Percentiles rank a stretch among this genome's conserved stretches.
Conservation (phyloP, 2,329 filamentous ascomycete species). For the Lizonia empirigonia region DNA sequence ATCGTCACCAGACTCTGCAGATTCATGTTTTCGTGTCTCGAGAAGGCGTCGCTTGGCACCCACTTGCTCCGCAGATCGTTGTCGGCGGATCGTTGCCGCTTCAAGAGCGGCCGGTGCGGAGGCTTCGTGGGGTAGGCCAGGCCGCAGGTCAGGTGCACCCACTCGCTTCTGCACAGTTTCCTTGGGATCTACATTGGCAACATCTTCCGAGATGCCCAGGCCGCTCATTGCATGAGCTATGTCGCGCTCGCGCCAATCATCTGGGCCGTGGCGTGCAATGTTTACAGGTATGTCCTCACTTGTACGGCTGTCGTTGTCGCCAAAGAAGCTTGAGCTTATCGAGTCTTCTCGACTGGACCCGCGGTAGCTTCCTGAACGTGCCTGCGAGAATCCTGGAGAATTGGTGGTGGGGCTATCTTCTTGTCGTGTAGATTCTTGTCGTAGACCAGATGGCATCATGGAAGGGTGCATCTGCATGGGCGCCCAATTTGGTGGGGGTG, state of each 20-base stretch:
- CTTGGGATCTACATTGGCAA: constrained; percentile 49
- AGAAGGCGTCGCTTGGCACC: constrained; percentile 75
- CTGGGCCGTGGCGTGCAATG: constrained; percentile 72
- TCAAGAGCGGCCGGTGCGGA: constrained; percentile 65
- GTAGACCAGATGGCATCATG: constrained; percentile 65
- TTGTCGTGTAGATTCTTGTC: constrained; percentile 65
- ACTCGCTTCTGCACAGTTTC: constrained; percentile 31
- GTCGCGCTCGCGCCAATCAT: constrained; percentile 74
- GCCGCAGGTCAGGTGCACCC: constrained; percentile 36
- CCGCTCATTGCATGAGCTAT: constrained; percentile 61
- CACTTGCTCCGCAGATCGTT: constrained; percentile 74
- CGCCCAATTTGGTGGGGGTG: constrained; percentile 67
- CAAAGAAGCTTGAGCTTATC: constrained; percentile 84
- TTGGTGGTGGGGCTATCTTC: constrained; percentile 87
- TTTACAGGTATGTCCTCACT: constrained; percentile 76
- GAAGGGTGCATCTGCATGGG: constrained; percentile 43
- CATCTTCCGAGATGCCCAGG: constrained; percentile 75
- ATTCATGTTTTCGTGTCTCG: constrained; percentile 74
- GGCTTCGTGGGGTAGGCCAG: constrained; percentile 53
- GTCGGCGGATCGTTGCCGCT: constrained; percentile 58
- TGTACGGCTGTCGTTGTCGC: constrained; percentile 79
- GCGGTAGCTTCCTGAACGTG: constrained; percentile 76
- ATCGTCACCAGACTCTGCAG: constrained; percentile 87
- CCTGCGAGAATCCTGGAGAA: constrained; percentile 73
- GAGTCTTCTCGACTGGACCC: constrained; percentile 87